Conservation (phyloP, 2,329 filamentous ascomycete genomes). For the Ceratocystis colombiana region DNA sequence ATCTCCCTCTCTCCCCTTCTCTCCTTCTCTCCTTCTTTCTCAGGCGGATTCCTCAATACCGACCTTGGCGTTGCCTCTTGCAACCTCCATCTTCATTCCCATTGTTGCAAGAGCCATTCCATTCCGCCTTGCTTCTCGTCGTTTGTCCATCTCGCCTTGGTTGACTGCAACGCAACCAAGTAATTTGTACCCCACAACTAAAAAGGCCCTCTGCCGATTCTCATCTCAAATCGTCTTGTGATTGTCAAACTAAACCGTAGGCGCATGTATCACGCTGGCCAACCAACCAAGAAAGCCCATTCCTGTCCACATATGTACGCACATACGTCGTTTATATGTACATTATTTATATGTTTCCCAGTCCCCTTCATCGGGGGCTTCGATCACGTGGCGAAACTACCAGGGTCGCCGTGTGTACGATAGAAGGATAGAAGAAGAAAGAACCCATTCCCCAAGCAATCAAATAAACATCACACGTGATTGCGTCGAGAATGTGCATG, state of each 20-base stretch:
- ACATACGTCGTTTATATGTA: neutral
- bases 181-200: neutral
- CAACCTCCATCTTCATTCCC: neutral
- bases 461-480: neutral
- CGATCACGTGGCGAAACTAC: neutral
- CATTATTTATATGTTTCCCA: neutral
- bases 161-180: neutral
- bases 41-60: neutral
- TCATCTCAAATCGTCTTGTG: conserved; percentile 6
- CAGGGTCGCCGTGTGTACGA: no score
- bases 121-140: neutral
- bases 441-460: neutral
- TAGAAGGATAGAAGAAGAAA: neutral
- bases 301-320: no score
- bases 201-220: conserved; percentile 3
- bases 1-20: neutral
- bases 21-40: neutral
- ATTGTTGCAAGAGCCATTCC: conserved; percentile 8
- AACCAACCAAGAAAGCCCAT: neutral
- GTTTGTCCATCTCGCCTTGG: neutral
- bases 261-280: neutral
- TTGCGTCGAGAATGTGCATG: neutral
- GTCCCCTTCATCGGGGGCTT: neutral
- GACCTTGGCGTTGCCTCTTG: neutral
- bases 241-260: conserved; percentile 9